These are phyloP conservation scores for Mycosphaerella sp. DNA, from an alignment of 2,329 filamentous ascomycete genomes.

Conservation along the genomic window DNA sequence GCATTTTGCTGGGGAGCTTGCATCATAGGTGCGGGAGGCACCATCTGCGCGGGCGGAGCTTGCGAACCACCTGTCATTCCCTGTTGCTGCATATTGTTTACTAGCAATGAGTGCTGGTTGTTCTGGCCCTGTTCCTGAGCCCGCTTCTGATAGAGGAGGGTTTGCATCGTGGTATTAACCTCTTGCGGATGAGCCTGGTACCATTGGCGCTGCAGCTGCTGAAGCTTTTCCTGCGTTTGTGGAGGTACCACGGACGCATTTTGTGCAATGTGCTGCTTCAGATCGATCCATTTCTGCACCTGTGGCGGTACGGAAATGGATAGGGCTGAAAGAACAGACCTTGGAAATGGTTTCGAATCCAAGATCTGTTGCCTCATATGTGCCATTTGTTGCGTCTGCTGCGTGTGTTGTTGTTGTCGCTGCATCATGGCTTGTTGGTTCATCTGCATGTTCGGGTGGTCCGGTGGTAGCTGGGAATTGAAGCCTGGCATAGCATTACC, in stretches of 20 bases:
- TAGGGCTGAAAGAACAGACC: slow-evolving; percentile 11
- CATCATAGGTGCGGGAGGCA: slow-evolving; percentile 27
- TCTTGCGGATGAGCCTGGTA: slow-evolving; percentile 25
- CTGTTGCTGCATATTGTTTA: slow-evolving; percentile 12
- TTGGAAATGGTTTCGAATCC: slow-evolving; percentile 20
- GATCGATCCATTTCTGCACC: slow-evolving; percentile 51
- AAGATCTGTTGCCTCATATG: slow-evolving; percentile 15
- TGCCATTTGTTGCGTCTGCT: slow-evolving; percentile 14
- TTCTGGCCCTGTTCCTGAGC: slow-evolving; percentile 42
- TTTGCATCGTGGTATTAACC: slow-evolving; percentile 18
- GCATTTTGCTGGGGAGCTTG: slow-evolving; percentile 1
- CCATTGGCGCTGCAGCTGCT: slow-evolving; percentile 25
- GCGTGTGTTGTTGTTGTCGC: slow-evolving; percentile 9
- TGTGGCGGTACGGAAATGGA: slow-evolving; percentile 40
- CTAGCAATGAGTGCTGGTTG: slow-evolving; percentile 28
- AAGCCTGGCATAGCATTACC: slow-evolving; percentile 20
- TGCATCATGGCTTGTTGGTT: slow-evolving; percentile 11
- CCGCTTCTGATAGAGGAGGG: slow-evolving; percentile 33
- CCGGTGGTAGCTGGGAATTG: slow-evolving; percentile 18
- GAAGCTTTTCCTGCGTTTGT: slow-evolving; percentile 38
- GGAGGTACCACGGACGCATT: slow-evolving; percentile 42
- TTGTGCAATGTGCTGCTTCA: slow-evolving; percentile 49
- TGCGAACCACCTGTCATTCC: slow-evolving; percentile 22
- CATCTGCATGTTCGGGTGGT: slow-evolving; percentile 16
- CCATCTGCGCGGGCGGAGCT: slow-evolving; percentile 40